Evolutionary conservation across 2,329 filamentous ascomycete species (phyloP).

Genomic region (Fusarium liriodendri): DNA sequence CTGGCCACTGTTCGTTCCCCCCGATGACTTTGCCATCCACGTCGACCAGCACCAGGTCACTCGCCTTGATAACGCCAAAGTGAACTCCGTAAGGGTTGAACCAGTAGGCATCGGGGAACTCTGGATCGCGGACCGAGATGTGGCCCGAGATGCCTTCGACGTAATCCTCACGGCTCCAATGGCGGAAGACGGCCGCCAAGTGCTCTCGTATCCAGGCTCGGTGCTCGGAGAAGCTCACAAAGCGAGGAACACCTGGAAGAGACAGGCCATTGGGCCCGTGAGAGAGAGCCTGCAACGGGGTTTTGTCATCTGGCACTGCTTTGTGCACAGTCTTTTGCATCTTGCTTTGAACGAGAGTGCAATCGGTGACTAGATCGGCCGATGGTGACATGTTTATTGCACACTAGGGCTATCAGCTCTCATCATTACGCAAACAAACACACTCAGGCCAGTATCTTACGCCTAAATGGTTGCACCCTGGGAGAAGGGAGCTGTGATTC

Average conservation of each 20-base stretch:
- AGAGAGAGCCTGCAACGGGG: not conserved
- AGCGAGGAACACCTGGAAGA: not conserved
- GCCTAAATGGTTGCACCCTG: not conserved
- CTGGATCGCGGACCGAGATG: not conserved
- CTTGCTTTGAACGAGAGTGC: not conserved
- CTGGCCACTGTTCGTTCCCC: not conserved
- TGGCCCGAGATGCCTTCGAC: not conserved
- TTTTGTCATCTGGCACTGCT: not conserved
- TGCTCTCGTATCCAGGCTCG: not conserved
- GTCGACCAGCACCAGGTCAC: not conserved
- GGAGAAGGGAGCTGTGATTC: not conserved
- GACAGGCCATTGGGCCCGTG: not conserved
- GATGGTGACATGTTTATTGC: not conserved
- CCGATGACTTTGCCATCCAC: not conserved
- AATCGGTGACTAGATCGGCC: not conserved
- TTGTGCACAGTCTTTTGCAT: not conserved
- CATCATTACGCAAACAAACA: not conserved
- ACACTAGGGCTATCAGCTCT: not conserved
- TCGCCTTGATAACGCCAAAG: not conserved
- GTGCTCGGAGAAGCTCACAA: not conserved
- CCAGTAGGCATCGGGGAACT: constrained; percentile 28
- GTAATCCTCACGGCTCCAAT: not conserved
- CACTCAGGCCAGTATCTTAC: not conserved
- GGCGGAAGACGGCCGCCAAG: not conserved
- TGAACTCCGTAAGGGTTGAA: not conserved